phyloP scores from a whole-genome alignment of 441 rosid species.

The Bocquillonia castaneifolia region DNA sequence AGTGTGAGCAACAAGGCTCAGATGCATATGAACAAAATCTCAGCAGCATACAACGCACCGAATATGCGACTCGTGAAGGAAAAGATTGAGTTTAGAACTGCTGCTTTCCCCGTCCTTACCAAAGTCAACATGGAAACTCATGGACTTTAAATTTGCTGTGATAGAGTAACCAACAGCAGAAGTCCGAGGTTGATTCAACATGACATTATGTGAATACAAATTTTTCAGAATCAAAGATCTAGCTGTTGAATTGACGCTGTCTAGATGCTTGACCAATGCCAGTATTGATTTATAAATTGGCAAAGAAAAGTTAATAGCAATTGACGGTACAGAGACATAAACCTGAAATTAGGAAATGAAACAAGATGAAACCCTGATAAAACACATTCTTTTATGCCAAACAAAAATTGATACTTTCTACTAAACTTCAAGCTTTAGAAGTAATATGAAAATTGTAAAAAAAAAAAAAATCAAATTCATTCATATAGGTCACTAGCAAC shows the following conservation, averaged over 20 bases:
- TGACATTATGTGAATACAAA: constrained; percentile 23
- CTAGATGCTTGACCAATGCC: constrained; percentile 51
- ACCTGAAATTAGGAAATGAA: constrained; percentile 54
- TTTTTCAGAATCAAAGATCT: constrained; percentile 24
- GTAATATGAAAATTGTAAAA: neutral
- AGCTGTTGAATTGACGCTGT: constrained; percentile 38
- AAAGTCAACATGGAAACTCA: constrained; percentile 54
- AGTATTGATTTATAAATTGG: constrained; percentile 45
- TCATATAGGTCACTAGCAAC: neutral
- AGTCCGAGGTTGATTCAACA: constrained; percentile 30
- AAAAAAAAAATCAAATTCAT: neutral
- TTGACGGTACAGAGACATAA: constrained; percentile 35
- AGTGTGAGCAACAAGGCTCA: neutral
- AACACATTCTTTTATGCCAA: neutral
- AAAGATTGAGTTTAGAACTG: constrained; percentile 46
- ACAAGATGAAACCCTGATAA: constrained; percentile 2
- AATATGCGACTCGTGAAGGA: constrained; percentile 43
- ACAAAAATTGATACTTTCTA: neutral
- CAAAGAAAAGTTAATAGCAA: constrained; percentile 54
- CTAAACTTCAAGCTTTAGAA: neutral
- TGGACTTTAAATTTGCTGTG: constrained; percentile 44
- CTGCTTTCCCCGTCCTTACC: constrained; percentile 62
- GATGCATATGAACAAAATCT: constrained; percentile 12
- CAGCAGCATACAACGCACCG: constrained; percentile 38
- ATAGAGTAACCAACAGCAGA: constrained; percentile 49